Percentiles rank a stretch among this genome's conserved stretches.
These are phyloP conservation scores for Acacia concinna DNA, from an alignment of 331 rosid genomes.

Conservation along the genomic window DNA sequence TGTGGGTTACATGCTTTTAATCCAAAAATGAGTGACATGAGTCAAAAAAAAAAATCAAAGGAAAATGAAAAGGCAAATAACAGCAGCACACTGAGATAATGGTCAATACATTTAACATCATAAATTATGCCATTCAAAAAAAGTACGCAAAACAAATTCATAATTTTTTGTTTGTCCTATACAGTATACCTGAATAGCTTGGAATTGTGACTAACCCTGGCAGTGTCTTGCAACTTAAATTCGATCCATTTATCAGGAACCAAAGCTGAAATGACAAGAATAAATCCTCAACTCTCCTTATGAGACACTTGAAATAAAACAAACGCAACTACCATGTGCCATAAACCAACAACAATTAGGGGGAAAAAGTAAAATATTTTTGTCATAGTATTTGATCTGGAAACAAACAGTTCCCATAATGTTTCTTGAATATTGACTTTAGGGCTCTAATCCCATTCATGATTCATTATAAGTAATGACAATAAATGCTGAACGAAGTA, in stretches of 20 bases:
- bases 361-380: background rate
- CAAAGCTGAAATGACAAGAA: conserved; percentile 59
- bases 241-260: conserved; percentile 74
- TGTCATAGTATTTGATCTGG: background rate
- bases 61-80: background rate
- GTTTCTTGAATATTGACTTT: background rate
- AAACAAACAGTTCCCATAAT: background rate
- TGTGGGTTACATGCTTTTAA: background rate
- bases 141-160: background rate
- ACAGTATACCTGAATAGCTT: conserved; percentile 75
- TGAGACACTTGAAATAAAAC: conserved; percentile 12
- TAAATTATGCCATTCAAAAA: background rate
- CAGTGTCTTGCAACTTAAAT: conserved; percentile 92
- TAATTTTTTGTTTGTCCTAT: background rate
- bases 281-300: background rate
- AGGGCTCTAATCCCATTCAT: background rate
- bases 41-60: background rate
- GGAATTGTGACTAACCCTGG: conserved; percentile 87
- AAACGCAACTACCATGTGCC: conserved; percentile 14
- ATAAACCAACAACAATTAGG: background rate
- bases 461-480: background rate
- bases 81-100: background rate
- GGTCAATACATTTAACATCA: background rate
- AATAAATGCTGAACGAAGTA: background rate
- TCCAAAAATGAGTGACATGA: background rate